A percentile compares a stretch with the other conserved stretches of the same genome.
Evolutionary conservation across 768 basidiomycete genomes (phyloP).

Genomic region (Naganishia randhawae): DNA sequence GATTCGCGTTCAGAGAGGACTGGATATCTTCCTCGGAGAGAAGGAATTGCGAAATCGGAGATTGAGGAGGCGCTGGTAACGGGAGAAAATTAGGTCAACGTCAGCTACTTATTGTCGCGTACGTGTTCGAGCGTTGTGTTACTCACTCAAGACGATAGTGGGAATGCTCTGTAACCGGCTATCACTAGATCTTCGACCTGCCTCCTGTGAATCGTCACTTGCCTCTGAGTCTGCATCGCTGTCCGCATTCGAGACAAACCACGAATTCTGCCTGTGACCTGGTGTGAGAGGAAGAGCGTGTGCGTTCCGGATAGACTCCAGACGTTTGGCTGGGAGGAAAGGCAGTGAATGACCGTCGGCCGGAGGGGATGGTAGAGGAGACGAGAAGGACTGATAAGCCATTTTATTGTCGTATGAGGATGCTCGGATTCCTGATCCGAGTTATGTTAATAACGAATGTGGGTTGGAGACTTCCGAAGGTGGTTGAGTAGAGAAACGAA

Average conservation of each 20-base stretch:
- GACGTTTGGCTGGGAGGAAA: conserved; percentile 9
- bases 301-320: not conserved
- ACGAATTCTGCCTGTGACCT: not conserved
- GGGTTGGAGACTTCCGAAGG: not conserved
- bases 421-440: conserved; percentile 15
- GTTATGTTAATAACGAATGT: not conserved
- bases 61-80: conserved; percentile 1
- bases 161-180: conserved; percentile 13
- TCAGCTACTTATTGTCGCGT: not conserved
- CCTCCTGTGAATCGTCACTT: conserved; percentile 7
- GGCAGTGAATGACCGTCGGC: conserved; percentile 6
- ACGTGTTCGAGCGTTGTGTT: too few relatives aligned
- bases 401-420: not conserved
- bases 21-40: conserved; percentile 19
- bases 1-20: conserved; percentile 16
- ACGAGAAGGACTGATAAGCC: conserved; percentile 9
- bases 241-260: conserved; percentile 2
- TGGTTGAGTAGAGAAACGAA: not conserved
- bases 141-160: conserved; percentile 19
- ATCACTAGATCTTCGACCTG: not conserved
- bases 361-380: conserved; percentile 7
- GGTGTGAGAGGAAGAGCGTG: not conserved
- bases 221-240: conserved; percentile 13
- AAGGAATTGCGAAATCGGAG: conserved; percentile 13
- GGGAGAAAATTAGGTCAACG: not conserved